Evolutionary conservation across 345 rosid genomes (phyloP), one percentile per base, ranked within the genome.

Genomic region (Eucalyptus dawsonii): DNA sequence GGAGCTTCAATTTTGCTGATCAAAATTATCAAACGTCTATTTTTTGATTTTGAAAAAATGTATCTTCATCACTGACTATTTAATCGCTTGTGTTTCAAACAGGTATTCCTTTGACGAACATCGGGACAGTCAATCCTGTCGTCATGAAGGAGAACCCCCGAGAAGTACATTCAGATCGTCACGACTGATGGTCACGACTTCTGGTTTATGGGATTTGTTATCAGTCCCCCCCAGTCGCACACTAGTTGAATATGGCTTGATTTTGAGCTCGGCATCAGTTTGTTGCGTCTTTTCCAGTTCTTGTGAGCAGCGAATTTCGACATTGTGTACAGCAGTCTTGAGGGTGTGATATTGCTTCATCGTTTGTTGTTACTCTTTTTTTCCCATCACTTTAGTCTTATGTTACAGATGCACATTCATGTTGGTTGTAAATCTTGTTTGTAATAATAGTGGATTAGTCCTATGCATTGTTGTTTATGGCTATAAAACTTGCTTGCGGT

Each of bases 141-240:
- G 94, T 91, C 76, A 80, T 94, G 92, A 93, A 90, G 90, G 95
- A 92, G 90, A 92, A 91, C 85, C 94, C 96, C 17, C 92, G 97
- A 96, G 91, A 96, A 93, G 90, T 97, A 97, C 91, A 93, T 97
- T 24, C 96, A 96, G 89, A 58, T 96, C 69, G 91, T 90, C 40
- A 96, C 97, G 5, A 88, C 91, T 14, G 99, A 96, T 40, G 95
- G 94, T 3, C 98, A 97, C 87, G 96, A 96, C 24, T 97, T 97
- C 90, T 97, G 99, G 99, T 96, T 96, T 89, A 97, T 96, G 99
- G 99, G 99, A 29, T 95, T 96, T 85, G 97, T 97, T 80, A 87
- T 86, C 90, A 4, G 56, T 49, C 5, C 86, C 50, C 6, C 44
- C 44, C 65, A n/a, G 88, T 51, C 5, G 4, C 54, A 1, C 49